Conservation (phyloP, 345 rosid genomes). For the Euphorbia tirucalli region DNA sequence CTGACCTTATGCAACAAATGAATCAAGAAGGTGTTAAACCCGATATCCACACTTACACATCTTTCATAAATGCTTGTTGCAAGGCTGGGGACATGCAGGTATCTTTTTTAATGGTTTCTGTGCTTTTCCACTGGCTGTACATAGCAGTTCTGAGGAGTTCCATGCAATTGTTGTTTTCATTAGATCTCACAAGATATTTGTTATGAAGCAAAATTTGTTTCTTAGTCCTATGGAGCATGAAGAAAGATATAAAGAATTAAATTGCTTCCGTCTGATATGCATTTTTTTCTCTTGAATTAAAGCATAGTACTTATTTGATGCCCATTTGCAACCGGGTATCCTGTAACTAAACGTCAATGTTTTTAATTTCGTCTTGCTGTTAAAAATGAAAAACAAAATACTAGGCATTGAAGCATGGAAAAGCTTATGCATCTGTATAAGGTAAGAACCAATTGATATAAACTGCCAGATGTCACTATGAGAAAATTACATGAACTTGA, state of each 20-base stretch:
- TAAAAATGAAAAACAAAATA: not conserved
- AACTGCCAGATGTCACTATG: not conserved
- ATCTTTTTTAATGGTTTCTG: conserved; percentile 15
- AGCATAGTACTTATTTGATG: not conserved
- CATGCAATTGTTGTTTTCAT: not conserved
- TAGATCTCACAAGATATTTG: too few relatives aligned
- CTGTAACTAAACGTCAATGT: not conserved
- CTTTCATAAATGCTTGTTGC: conserved; percentile 90
- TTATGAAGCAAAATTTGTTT: too few relatives aligned
- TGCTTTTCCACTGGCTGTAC: not conserved
- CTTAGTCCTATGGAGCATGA: too few relatives aligned
- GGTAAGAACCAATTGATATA: not conserved
- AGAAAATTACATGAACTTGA: not conserved
- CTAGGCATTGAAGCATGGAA: not conserved
- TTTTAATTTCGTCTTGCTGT: not conserved
- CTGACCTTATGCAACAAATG: conserved; percentile 95
- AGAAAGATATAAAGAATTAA: too few relatives aligned
- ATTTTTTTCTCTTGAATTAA: too few relatives aligned
- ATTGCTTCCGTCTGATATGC: too few relatives aligned
- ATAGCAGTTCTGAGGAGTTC: not conserved
- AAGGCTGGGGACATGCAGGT: conserved; percentile 98
- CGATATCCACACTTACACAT: conserved; percentile 88
- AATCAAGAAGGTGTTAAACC: conserved; percentile 78
- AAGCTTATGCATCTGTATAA: not conserved
- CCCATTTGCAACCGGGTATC: not conserved